Evolutionary conservation across 495 filamentous ascomycete species (phyloP), one percentile per base, ranked within the genome.

Genomic region (Aspergillus olivimuriae): DNA sequence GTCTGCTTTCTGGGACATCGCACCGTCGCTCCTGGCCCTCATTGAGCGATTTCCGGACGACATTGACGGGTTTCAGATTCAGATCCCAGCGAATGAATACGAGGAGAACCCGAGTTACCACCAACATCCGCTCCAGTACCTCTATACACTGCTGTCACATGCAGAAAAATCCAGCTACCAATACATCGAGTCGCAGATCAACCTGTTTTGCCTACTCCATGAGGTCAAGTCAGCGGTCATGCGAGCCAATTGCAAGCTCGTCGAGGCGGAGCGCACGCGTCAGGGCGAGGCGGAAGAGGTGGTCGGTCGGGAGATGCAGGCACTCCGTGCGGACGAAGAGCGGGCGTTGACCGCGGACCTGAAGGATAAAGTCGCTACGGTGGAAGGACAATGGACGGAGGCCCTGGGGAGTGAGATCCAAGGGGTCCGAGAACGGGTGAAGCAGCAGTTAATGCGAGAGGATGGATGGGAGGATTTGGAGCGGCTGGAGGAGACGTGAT

Each of bases 1-100:
- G 0, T 85, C 80, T 12, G 89, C 89, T 3, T 98, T 96, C 66
- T 98, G 92, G 92, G 94, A 98, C 55, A 94, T 97, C 50, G 92
- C 89, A 0, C 94, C 94, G 1, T 74, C 79, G 1, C 75, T 98
- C 0, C 71, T 82, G 8, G 74, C 80, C 1, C 62, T 95, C 16
- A 75, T 90, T 4, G 83, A 92, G 51, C 84, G 84, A 53, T 78
- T 96, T 12, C 90, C 89, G 0, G 52, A 63, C 4, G 39, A 65
- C 17, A 75, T 87, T 42, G 50, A 60, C 8, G 76, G 81, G 40
- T 83, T 85, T 60, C 49, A 75, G 19, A 60, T 84, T 21, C 71
- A 75, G 42, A 80, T 98, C 38, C 92, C 92, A 0, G 51, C 70
- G 0, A 62, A 76, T 20, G 92, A 98, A 61, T 86, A 81, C 50